Evolutionary conservation across 2,329 filamentous ascomycete species (phyloP), one percentile per base, ranked within the genome.

Genomic region (Pseudocercospora fuligena): DNA sequence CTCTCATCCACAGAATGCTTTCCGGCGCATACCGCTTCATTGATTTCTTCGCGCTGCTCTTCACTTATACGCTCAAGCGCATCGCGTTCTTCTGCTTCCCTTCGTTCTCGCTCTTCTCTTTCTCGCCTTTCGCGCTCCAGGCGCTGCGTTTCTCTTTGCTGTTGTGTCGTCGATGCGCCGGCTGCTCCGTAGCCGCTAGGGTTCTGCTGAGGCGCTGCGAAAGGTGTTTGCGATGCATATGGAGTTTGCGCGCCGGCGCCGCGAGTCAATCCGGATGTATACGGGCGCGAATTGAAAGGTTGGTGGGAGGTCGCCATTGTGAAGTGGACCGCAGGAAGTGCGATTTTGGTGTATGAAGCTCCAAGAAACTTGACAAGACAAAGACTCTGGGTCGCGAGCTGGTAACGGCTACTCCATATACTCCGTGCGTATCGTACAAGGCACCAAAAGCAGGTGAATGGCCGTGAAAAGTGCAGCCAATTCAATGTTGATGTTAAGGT

Each of bases 31-130:
- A 96, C 93, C 70, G 94, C 94, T 84, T 97, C 94, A 78, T 92
- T 92, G 70, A 97, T 94, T 80, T 97, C 94, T 76, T 96, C 92
- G 71, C 91, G 87, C 79, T 97, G 94, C 80, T 97, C 94, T 76
- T 97, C 94, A 21, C 89, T 90, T 72, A 98, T 79, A 51, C 84
- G 80, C 59, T 83, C 85, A 57, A 89, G 75, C 40, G 82, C 77
- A 75, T 82, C 77, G 77, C 81, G 71, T 72, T 80, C 74, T 77
- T 84, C 75, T 19, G 78, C 77, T 72, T 82, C 80, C 54, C 77
- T 71, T 66, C 80, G 74, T 61, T 80, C 77, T 40, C 80, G 76
- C 63, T 83, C 82, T 14, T 76, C 74, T 1, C 78, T 75, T 67
- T 84, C 82, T 58, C 75, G 69, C 60, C 78, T 68, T 70, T 81